Percentiles rank a stretch among this genome's conserved stretches.
These are phyloP conservation scores for Ceratopteris richardii DNA, from an alignment of 75 land plant species.

Conservation along the genomic window DNA sequence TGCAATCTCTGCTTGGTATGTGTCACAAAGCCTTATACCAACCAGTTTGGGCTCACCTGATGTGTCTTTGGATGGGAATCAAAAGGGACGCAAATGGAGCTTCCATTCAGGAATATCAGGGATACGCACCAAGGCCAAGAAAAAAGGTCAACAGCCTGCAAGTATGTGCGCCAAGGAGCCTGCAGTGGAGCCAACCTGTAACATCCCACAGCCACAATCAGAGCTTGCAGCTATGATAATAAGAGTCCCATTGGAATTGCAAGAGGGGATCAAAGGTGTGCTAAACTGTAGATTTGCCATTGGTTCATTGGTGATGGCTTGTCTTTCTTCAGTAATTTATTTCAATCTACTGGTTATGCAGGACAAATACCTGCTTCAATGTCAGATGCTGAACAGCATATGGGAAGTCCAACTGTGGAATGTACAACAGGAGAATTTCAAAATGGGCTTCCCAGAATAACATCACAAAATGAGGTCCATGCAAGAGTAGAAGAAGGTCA, in stretches of 20 bases:
- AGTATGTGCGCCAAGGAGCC: background rate
- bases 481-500: no score
- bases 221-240: conserved; percentile 11
- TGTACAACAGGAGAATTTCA: no score
- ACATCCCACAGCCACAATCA: background rate
- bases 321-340: no score
- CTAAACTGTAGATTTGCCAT: background rate
- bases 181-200: background rate
- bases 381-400: no score
- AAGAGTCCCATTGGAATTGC: conserved; percentile 2
- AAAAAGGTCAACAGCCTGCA: background rate
- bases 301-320: no score
- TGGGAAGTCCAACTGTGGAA: no score
- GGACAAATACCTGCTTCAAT: no score
- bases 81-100: background rate
- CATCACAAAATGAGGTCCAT: no score
- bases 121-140: conserved; percentile 1
- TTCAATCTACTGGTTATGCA: no score
- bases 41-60: conserved; percentile 3
- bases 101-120: conserved; percentile 1
- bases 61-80: background rate
- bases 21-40: conserved; percentile 5
- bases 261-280: background rate
- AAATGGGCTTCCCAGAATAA: no score
- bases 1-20: conserved; percentile 7